Evolutionary conservation across 768 basidiomycete species (phyloP).

Genomic region (Rhizopogon salebrosus): DNA sequence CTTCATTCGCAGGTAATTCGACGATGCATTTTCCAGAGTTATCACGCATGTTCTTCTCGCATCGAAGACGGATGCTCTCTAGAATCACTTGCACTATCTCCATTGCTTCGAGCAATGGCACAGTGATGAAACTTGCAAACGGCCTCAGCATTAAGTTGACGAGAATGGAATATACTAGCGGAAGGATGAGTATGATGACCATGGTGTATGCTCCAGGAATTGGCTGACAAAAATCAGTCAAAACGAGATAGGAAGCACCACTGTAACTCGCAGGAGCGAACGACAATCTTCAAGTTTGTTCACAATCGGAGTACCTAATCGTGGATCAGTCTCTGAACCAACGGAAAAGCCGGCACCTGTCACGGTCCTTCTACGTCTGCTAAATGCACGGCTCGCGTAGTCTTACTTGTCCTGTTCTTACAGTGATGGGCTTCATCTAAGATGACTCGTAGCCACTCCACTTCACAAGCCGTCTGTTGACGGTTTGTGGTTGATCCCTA

Average conservation of each 20-base stretch:
- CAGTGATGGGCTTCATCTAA: conserved; percentile 95
- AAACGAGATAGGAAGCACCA: not conserved
- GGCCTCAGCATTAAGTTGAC: conserved; percentile 3
- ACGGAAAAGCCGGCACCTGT: conserved; percentile 46
- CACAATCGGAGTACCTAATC: conserved; percentile 86
- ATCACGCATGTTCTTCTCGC: conserved; percentile 93
- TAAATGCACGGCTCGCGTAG: conserved; percentile 84
- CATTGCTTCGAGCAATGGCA: conserved; percentile 92
- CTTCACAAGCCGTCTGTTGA: conserved; percentile 31
- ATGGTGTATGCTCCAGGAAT: conserved; percentile 73
- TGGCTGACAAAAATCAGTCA: conserved; percentile 38
- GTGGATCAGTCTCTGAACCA: not conserved
- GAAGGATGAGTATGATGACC: conserved; percentile 86
- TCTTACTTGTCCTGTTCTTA: conserved; percentile 85
- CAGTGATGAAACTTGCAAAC: conserved; percentile 68
- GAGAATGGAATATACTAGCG: conserved; percentile 54
- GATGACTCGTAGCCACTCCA: conserved; percentile 76
- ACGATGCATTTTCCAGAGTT: conserved; percentile 83
- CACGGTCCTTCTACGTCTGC: conserved; percentile 80
- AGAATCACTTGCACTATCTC: conserved; percentile 94
- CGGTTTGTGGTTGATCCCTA: not conserved
- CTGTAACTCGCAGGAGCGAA: conserved; percentile 57
- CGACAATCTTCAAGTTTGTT: conserved; percentile 91
- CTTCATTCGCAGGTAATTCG: conserved; percentile 82
- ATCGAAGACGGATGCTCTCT: conserved; percentile 77